Base-by-base conservation (phyloP, 305 asterid species). In the Rubia balearica region DNA sequence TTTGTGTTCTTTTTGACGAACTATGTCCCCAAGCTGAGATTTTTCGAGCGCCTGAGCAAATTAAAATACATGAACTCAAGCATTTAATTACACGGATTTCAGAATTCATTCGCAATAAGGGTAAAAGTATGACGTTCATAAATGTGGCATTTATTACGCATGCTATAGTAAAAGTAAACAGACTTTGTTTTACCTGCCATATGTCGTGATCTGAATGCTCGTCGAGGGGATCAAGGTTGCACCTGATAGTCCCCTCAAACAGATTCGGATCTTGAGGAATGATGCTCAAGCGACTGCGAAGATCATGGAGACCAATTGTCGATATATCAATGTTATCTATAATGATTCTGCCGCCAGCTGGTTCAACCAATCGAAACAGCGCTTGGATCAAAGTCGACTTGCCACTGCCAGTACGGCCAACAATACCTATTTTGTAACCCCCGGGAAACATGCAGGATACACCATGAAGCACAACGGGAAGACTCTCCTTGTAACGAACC, bases 341-440 rank as follows among this genome's bases (percentile, higher is more conserved):
- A 38, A 90, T 80, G 79, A 95, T 95, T 79, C 84, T 86, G 62
- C 99, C 99, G 72, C 83, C 89, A 40, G 84, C 89, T 27, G 99
- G 99, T 84, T 95, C 99, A 70, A 91, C 83, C 86, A 91, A 78
- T 64, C 99, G 88, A 76, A 95, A 95, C 60, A 95, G 86, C 38
- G 98, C 99, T 80, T 95, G 98, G 73, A 95, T 95, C 85, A 95
- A 74, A 62, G 99, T 95, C 56, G 99, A 91, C 84, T 95, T 95
- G 27, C 99, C 99, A 76, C 99, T 95, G 79, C 99, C 99, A 62
- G 99, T 95, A 56, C 99, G 99, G 43, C 99, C 99, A 75, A 95
- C 99, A 70, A 95, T 95, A 79, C 99, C 99, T 60, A 91, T 87
- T 78, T 91, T 95, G 81, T 82, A 84, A 70, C 99, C 99, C 61